These are phyloP conservation scores for Anisodus acutangulus DNA, from an alignment of 257 asterid genomes.

Conservation along the genomic window DNA sequence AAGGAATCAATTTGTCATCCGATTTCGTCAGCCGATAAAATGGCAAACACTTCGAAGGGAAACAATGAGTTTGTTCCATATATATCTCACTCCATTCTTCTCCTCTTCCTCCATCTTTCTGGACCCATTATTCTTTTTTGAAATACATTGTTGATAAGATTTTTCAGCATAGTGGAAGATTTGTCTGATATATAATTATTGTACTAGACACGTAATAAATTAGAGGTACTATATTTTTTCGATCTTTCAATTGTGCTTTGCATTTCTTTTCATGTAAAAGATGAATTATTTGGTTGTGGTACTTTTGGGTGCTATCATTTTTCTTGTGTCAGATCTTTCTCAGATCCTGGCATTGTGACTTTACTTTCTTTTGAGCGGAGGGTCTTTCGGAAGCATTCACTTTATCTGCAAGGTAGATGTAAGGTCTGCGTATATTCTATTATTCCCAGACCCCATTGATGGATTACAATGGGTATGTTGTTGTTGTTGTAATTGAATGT, in stretches of 20 bases:
- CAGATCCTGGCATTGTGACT: conserved; percentile 34
- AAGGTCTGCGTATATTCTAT: no score
- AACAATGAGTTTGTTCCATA: not conserved
- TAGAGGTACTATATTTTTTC: conserved; percentile 29
- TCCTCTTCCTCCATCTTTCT: conserved; percentile 10
- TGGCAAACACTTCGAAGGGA: no score
- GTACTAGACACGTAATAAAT: not conserved
- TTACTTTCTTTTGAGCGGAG: not conserved
- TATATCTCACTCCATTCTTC: conserved; percentile 23
- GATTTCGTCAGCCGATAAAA: no score
- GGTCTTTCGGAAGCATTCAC: no score
- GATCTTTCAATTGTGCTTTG: not conserved
- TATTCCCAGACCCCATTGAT: no score
- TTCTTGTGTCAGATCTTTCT: conserved; percentile 33
- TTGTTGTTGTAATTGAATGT: not conserved
- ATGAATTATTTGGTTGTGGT: conserved; percentile 17
- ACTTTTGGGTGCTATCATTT: conserved; percentile 15
- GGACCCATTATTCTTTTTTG: conserved; percentile 26
- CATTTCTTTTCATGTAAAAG: not conserved
- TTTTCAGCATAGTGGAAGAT: not conserved
- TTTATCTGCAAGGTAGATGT: no score
- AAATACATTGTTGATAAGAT: not conserved
- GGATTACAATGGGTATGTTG: no score
- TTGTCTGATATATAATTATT: conserved; percentile 20
- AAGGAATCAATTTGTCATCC: no score